Conservation (phyloP, 2,329 filamentous ascomycete species). For the Microdochium trichocladiopsis region DNA sequence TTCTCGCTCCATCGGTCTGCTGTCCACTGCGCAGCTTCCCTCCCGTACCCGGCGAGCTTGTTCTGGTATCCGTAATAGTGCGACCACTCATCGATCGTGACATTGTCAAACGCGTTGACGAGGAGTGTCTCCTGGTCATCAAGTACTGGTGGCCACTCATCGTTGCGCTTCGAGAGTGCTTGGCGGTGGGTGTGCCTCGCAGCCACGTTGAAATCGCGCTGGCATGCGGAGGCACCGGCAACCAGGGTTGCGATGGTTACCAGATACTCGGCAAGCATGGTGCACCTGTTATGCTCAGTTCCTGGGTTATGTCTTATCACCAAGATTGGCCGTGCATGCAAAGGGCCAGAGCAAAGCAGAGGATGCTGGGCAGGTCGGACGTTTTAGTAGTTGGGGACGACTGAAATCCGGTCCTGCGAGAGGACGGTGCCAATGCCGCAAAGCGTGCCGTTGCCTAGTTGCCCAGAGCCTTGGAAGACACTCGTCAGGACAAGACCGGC, state of each 20-base stretch:
- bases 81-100: conserved; percentile 20
- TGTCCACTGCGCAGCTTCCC: conserved; percentile 22
- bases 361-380: not conserved
- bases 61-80: conserved; percentile 24
- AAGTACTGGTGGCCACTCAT: conserved; percentile 26
- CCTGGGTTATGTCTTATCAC: not conserved
- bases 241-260: conserved; percentile 5
- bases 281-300: not conserved
- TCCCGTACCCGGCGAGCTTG: conserved; percentile 20
- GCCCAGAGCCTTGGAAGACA: not conserved
- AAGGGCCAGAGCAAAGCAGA: not conserved
- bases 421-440: not conserved
- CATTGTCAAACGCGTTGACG: conserved; percentile 17
- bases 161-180: conserved; percentile 20
- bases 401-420: not conserved
- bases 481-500: not conserved
- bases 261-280: not conserved
- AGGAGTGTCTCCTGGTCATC: conserved; percentile 14
- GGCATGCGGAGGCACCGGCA: conserved; percentile 17
- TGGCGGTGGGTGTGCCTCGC: conserved; percentile 22
- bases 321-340: not conserved
- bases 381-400: not conserved
- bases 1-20: conserved; percentile 18
- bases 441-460: not conserved
- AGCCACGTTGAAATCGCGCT: conserved; percentile 17